Conservation (phyloP, 1,284 basidiomycete genomes). For the Earliella scabrosa region DNA sequence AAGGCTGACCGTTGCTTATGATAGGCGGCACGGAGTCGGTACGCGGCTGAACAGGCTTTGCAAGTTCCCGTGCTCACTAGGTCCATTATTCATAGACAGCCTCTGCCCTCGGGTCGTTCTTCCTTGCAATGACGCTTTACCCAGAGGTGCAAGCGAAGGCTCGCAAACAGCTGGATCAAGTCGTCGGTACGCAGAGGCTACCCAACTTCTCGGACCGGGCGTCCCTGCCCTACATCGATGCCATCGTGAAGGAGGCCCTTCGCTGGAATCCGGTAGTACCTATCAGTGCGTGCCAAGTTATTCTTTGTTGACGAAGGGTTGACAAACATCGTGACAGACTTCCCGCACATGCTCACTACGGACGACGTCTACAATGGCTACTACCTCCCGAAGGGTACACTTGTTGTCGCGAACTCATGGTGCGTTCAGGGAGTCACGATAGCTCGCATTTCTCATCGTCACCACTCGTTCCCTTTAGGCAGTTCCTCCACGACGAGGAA, state of each 20-base stretch:
- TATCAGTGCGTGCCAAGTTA: slow-evolving; percentile 12
- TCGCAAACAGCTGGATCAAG: slow-evolving; percentile 37
- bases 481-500: slow-evolving; percentile 28
- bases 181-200: slow-evolving; percentile 34
- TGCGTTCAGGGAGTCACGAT: slow-evolving; percentile 2
- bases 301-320: neutral
- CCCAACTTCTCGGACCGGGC: slow-evolving; percentile 38
- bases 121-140: slow-evolving; percentile 36
- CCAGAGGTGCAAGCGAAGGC: slow-evolving; percentile 37
- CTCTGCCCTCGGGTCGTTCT: slow-evolving; percentile 25
- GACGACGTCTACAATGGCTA: slow-evolving; percentile 31
- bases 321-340: slow-evolving; percentile 8
- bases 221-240: slow-evolving; percentile 38
- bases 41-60: neutral
- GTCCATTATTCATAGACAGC: slow-evolving; percentile 25
- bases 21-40: slow-evolving; percentile 28
- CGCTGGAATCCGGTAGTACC: slow-evolving; percentile 39
- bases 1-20: neutral
- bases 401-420: slow-evolving; percentile 28
- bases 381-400: slow-evolving; percentile 27
- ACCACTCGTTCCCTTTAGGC: slow-evolving; percentile 13
- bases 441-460: neutral
- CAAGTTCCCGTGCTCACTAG: neutral
- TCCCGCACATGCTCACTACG: slow-evolving; percentile 22
- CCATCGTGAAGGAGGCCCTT: slow-evolving; percentile 37